Conservation (phyloP, 768 basidiomycete genomes). For the Melanogaster broomeanus region DNA sequence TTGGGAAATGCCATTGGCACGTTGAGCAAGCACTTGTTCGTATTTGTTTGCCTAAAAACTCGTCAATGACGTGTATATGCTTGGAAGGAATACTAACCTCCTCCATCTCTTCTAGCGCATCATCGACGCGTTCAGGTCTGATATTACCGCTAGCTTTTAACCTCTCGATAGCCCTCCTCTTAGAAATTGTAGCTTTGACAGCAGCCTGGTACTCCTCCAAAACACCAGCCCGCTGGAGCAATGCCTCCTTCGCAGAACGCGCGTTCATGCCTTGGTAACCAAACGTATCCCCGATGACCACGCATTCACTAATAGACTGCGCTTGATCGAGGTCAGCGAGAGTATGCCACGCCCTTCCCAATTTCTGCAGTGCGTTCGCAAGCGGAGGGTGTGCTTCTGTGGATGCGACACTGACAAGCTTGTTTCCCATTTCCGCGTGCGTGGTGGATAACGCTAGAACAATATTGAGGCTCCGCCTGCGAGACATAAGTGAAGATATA, state of each 20-base stretch:
- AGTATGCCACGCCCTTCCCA: constrained; percentile 86
- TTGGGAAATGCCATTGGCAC: constrained; percentile 92
- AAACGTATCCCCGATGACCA: constrained; percentile 92
- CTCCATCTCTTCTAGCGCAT: constrained; percentile 89
- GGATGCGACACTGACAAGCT: constrained; percentile 83
- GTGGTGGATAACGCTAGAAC: constrained; percentile 69
- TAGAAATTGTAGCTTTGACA: constrained; percentile 90
- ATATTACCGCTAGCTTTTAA: constrained; percentile 86
- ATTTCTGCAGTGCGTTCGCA: constrained; percentile 78
- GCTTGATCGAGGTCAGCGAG: constrained; percentile 87
- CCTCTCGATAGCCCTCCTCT: constrained; percentile 88
- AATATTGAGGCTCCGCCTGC: neutral
- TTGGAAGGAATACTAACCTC: constrained; percentile 55
- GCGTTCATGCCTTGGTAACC: constrained; percentile 98
- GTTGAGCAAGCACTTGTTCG: constrained; percentile 79
- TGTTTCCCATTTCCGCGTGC: constrained; percentile 92
- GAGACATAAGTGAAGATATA: neutral
- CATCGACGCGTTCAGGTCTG: constrained; percentile 82
- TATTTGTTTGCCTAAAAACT: constrained; percentile 78
- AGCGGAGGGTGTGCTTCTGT: constrained; percentile 87
- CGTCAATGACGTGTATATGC: constrained; percentile 9
- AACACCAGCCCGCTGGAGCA: constrained; percentile 86
- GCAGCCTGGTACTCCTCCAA: constrained; percentile 94
- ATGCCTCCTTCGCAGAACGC: constrained; percentile 93
- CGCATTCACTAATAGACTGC: constrained; percentile 92